Evolutionary conservation across 306 rosid genomes (phyloP).

Genomic region (Mimosa pudica): DNA sequence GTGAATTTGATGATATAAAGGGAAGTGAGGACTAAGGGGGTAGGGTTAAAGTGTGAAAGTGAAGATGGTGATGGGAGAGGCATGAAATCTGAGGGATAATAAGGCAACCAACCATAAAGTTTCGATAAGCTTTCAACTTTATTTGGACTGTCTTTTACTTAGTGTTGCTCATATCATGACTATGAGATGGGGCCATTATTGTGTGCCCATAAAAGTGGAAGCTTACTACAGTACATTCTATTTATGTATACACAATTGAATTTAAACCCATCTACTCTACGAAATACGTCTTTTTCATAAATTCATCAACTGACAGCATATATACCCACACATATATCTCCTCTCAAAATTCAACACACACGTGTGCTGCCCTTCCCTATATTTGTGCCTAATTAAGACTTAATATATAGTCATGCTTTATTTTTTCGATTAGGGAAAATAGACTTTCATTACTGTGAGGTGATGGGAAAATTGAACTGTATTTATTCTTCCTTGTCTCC

Average conservation of each 20-base stretch:
- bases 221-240: too few relatives aligned
- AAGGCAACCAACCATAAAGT: too few relatives aligned
- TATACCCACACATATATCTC: not conserved
- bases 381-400: not conserved
- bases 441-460: not conserved
- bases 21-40: not conserved
- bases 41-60: not conserved
- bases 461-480: not conserved
- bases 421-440: not conserved
- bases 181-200: slow-evolving; percentile 1
- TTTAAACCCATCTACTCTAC: slow-evolving; percentile 5
- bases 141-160: not conserved
- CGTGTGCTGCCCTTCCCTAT: not conserved
- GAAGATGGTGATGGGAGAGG: not conserved
- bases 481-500: not conserved
- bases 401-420: too few relatives aligned
- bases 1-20: not conserved
- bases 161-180: not conserved
- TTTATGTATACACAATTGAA: too few relatives aligned
- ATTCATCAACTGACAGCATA: not conserved
- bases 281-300: slow-evolving; percentile 17
- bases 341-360: not conserved
- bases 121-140: not conserved
- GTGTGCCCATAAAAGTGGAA: slow-evolving; percentile 12
- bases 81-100: not conserved